Evolutionary conservation across 352 stramenopile species (phyloP), one percentile per base, ranked within the genome.

Genomic region (Elongisporangium anandrum): DNA sequence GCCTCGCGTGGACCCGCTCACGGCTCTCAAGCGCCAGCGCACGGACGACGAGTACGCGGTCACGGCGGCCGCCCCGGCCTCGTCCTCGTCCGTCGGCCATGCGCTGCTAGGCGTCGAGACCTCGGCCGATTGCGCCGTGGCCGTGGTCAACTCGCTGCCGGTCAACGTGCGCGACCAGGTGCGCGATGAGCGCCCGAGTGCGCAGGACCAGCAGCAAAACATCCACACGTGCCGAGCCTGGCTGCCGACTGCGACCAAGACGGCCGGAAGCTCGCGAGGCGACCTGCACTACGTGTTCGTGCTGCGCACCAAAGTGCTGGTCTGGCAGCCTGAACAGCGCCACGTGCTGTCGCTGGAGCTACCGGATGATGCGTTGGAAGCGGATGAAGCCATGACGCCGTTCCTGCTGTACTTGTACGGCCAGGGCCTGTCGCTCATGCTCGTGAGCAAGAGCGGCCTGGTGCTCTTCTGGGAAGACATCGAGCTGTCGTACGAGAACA

Each of bases 401-500:
- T 91, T 91, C 56, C 64, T 93, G 3, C 81, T 91, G 34, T 68
- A 76, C 24, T 62, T 89, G 0, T 79, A 89, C 56, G 77, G 77
- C n/a, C 67, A 79, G 57, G 85, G 68, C 39, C 59, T 91, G 51
- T 90, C 79, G 57, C 72, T 93, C n/a, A 72, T 93, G 65, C 67
- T 87, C 21, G 71, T 93, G 49, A 70, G 70, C 24, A 72, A 66
- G 41, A 87, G 74, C 56, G 83, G 83, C 16, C 63, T 83, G 58
- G 81, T 93, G 62, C 69, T 91, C 21, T 91, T 93, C 60, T 93
- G 81, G 81, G 83, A 91, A 56, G 83, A 93, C 60, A 82, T 93
- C 60, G 79, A 88, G 19, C 62, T 90, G 24, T 79, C 83, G 3
- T 91, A 91, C 54, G 79, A 91, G 60, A 91, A 76, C 60, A 72